phyloP scores from a whole-genome alignment of 2,329 filamentous ascomycete species.

The Cryphonectria naterciae region DNA sequence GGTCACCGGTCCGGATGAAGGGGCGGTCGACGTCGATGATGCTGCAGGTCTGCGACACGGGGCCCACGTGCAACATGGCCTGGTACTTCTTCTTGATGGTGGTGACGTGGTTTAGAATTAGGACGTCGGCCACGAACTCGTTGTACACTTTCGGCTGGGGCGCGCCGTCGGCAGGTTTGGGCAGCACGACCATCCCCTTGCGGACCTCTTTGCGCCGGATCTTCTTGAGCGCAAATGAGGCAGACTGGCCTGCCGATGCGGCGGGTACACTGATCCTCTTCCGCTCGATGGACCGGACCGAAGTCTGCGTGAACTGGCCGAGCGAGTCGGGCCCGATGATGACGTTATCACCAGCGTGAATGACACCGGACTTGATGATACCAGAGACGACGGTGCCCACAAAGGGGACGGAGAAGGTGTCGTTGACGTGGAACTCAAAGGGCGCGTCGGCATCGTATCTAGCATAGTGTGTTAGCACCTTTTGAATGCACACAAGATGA shows the following conservation, averaged over 20 bases:
- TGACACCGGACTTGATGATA: conserved; percentile 83
- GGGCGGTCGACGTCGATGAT: conserved; percentile 98
- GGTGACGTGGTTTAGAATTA: conserved; percentile 93
- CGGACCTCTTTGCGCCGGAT: conserved; percentile 89
- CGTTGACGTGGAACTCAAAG: conserved; percentile 95
- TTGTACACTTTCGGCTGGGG: conserved; percentile 71
- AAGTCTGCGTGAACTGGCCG: conserved; percentile 86
- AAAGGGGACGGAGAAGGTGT: conserved; percentile 97
- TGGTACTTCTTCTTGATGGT: conserved; percentile 98
- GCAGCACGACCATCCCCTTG: conserved; percentile 96
- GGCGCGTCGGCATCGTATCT: conserved; percentile 84
- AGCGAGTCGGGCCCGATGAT: conserved; percentile 88
- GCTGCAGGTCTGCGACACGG: conserved; percentile 91
- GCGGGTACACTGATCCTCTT: conserved; percentile 89
- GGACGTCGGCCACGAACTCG: conserved; percentile 83
- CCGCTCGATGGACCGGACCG: conserved; percentile 88
- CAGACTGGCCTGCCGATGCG: conserved; percentile 88
- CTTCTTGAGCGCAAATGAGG: conserved; percentile 86
- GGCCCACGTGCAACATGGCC: conserved; percentile 96
- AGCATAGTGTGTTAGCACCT: neutral
- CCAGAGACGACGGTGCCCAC: conserved; percentile 95
- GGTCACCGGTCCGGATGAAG: conserved; percentile 90
- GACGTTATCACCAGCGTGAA: conserved; percentile 88
- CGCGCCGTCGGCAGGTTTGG: conserved; percentile 72
- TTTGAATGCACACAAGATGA: too few relatives aligned